phyloP scores from a whole-genome alignment of 2,329 filamentous ascomycete species.

The Hypoxylon sp. region DNA sequence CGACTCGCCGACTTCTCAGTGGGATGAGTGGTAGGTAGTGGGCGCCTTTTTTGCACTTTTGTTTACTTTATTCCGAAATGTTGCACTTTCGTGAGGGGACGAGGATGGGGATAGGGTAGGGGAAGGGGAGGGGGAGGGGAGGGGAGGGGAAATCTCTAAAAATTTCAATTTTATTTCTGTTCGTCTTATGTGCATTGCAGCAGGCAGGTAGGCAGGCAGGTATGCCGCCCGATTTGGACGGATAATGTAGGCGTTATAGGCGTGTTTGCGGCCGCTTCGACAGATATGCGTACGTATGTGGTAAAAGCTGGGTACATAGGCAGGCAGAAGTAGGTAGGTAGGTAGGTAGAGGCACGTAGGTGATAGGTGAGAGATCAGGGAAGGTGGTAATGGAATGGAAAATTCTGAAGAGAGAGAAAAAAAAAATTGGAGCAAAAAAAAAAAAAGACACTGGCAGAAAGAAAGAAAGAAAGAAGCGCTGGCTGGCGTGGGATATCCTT shows the following conservation, averaged over 20 bases:
- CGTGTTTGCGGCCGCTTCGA: background rate
- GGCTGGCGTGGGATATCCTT: background rate
- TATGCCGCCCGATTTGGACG: too few relatives aligned
- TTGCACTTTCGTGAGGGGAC: background rate
- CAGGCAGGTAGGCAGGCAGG: background rate
- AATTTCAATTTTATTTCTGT: background rate
- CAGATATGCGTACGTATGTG: background rate
- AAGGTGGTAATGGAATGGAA: conserved; percentile 22
- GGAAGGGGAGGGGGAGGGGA: too few relatives aligned
- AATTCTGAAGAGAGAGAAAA: conserved; percentile 18
- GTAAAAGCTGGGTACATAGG: background rate
- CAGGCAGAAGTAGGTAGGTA: background rate
- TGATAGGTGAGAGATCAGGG: conserved; percentile 4
- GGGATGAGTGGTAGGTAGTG: background rate
- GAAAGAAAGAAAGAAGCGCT: background rate
- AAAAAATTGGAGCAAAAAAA: too few relatives aligned
- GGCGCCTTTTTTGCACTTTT: background rate
- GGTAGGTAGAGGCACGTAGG: background rate
- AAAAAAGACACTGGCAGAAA: too few relatives aligned
- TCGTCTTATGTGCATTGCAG: background rate
- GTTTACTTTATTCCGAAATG: background rate
- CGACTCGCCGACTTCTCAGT: background rate
- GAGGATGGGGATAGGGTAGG: too few relatives aligned
- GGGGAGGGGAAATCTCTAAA: background rate
- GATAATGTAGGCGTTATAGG: conserved; percentile 1